These are phyloP conservation scores for Suhomyces chickasaworum DNA, from an alignment of 1,139 yeast species.

Conservation along the genomic window DNA sequence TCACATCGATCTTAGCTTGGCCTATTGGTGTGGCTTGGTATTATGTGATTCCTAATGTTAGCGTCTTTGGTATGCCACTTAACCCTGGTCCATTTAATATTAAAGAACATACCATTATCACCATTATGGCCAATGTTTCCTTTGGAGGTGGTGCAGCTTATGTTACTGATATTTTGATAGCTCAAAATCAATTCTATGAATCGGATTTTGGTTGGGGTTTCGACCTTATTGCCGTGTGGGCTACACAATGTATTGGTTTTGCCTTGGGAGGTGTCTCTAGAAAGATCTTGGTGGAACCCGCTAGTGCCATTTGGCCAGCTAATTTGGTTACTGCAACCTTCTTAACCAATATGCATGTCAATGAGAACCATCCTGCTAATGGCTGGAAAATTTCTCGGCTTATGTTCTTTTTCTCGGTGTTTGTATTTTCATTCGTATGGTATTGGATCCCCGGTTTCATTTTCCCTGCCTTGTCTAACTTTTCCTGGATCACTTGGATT, in stretches of 20 bases:
- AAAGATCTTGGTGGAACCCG: conserved; percentile 60
- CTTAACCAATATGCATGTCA: conserved; percentile 61
- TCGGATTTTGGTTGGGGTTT: conserved; percentile 54
- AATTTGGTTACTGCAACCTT: conserved; percentile 49
- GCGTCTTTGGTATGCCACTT: conserved; percentile 43
- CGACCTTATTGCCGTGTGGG: conserved; percentile 50
- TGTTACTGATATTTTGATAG: conserved; percentile 59
- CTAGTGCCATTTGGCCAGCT: conserved; percentile 72
- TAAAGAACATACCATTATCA: conserved; percentile 66
- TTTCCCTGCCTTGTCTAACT: conserved; percentile 25
- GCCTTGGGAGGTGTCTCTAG: conserved; percentile 65
- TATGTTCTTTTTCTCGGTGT: conserved; percentile 33
- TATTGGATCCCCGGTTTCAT: conserved; percentile 48
- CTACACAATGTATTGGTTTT: conserved; percentile 65
- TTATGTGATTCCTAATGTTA: conserved; percentile 45
- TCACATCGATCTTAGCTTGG: conserved; percentile 62
- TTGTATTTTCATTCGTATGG: conserved; percentile 34
- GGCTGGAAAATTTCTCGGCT: conserved; percentile 46
- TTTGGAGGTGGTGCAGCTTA: conserved; percentile 64
- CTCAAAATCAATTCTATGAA: conserved; percentile 54
- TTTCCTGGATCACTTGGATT: conserved; percentile 36
- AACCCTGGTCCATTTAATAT: conserved; percentile 68
- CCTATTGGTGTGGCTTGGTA: conserved; percentile 62
- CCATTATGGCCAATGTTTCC: conserved; percentile 61
- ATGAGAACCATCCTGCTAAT: conserved; percentile 56